These are phyloP conservation scores for Graphium sp. DNA, from an alignment of 2,329 filamentous ascomycete species.

Conservation along the genomic window DNA sequence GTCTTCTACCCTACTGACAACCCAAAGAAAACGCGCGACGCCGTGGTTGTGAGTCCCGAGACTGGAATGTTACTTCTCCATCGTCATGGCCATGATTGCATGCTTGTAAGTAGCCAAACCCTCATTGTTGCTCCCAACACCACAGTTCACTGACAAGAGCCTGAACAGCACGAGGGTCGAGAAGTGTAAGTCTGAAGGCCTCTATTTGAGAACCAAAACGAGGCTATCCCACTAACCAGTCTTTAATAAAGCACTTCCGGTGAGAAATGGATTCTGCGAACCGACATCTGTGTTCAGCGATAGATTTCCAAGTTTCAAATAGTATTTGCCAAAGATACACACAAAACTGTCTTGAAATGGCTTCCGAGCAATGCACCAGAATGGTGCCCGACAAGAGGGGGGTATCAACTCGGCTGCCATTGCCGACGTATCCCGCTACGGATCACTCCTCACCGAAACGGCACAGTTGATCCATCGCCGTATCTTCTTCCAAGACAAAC, in stretches of 20 bases:
- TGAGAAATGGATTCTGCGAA: slow-evolving; percentile 84
- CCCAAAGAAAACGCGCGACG: slow-evolving; percentile 36
- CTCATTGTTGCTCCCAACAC: slow-evolving; percentile 2
- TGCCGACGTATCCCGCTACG: no score
- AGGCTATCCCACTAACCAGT: no score
- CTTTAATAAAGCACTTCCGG: no score
- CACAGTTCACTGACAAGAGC: slow-evolving; percentile 1
- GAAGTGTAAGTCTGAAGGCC: no score
- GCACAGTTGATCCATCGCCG: no score
- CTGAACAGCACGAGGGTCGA: slow-evolving; percentile 55
- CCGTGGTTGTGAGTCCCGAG: slow-evolving; percentile 57
- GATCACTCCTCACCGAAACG: no score
- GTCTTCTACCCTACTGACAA: slow-evolving; percentile 70
- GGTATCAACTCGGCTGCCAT: no score
- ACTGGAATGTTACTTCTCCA: slow-evolving; percentile 78
- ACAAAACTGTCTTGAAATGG: background rate
- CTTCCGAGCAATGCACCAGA: background rate
- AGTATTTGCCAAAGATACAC: no score
- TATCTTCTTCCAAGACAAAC: no score
- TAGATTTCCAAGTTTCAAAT: slow-evolving; percentile 12
- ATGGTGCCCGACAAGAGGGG: no score
- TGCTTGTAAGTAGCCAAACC: slow-evolving; percentile 38
- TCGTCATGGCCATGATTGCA: slow-evolving; percentile 75
- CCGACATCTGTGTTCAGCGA: slow-evolving; percentile 55
- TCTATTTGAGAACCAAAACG: no score